phyloP scores from a whole-genome alignment of 257 asterid species.

The Rubia yunnanensis region DNA sequence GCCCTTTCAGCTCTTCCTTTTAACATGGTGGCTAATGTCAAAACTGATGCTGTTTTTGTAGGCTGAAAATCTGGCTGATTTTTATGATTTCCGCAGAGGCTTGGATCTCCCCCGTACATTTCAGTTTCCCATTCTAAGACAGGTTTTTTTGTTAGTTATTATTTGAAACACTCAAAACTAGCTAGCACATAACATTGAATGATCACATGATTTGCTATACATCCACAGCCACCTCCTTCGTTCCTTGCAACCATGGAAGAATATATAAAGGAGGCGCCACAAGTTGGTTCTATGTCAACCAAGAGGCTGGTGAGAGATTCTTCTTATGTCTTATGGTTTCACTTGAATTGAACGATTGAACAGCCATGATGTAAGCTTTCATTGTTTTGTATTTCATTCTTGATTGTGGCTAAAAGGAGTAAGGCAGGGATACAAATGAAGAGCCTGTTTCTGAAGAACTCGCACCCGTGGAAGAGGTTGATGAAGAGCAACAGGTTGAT shows the following conservation, averaged over 20 bases:
- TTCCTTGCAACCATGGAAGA: conserved; percentile 96
- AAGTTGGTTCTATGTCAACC: conserved; percentile 29
- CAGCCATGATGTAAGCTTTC: background rate
- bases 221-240: conserved; percentile 81
- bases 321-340: too few species aligned
- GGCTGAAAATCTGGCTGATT: conserved; percentile 72
- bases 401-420: conserved; percentile 33
- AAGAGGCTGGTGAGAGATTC: conserved; percentile 49
- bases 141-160: conserved; percentile 25
- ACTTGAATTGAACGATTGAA: background rate
- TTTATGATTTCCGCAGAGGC: conserved; percentile 64
- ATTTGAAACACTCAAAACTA: background rate
- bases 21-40: conserved; percentile 1
- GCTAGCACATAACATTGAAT: background rate
- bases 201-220: background rate
- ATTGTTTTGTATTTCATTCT: background rate
- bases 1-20: background rate
- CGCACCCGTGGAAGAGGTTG: conserved; percentile 20
- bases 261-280: conserved; percentile 80
- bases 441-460: conserved; percentile 29
- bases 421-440: conserved; percentile 28
- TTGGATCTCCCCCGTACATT: conserved; percentile 74
- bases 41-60: conserved; percentile 23
- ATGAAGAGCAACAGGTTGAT: conserved; percentile 23
- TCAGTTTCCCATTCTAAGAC: conserved; percentile 72